phyloP scores from a whole-genome alignment of 495 filamentous ascomycete genomes.

The Penicillium daleae region DNA sequence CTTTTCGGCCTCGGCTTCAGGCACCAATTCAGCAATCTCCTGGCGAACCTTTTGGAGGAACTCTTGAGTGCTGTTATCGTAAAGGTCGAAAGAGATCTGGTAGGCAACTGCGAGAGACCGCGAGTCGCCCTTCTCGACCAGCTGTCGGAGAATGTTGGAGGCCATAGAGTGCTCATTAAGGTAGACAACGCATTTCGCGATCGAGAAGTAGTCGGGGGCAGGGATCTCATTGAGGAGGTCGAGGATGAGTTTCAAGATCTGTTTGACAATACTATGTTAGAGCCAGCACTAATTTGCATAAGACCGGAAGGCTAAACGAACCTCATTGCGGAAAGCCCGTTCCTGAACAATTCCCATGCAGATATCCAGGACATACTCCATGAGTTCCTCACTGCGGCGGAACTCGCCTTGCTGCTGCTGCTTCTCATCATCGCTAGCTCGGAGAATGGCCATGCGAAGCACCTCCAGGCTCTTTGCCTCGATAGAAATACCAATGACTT shows the following conservation, averaged over 20 bases:
- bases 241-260: conserved; percentile 85
- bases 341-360: conserved; percentile 99
- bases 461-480: conserved; percentile 93
- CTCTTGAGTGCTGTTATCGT: conserved; percentile 97
- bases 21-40: conserved; percentile 68
- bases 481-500: conserved; percentile 98
- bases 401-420: conserved; percentile 59
- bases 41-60: conserved; percentile 90
- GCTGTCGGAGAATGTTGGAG: conserved; percentile 78
- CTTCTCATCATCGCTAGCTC: conserved; percentile 79
- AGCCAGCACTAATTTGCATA: neutral
- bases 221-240: conserved; percentile 87
- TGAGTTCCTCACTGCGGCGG: conserved; percentile 81
- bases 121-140: conserved; percentile 78
- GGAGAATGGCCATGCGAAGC: conserved; percentile 81
- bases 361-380: conserved; percentile 95
- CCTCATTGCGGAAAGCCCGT: conserved; percentile 78
- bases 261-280: conserved; percentile 32
- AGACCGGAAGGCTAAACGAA: conserved; percentile 35
- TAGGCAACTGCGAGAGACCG: conserved; percentile 85
- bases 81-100: conserved; percentile 96
- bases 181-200: conserved; percentile 97
- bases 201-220: conserved; percentile 94
- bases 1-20: conserved; percentile 45
- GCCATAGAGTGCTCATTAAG: conserved; percentile 91